phyloP scores from a whole-genome alignment of 208 protist species.

The Leishmania lainsoni region DNA sequence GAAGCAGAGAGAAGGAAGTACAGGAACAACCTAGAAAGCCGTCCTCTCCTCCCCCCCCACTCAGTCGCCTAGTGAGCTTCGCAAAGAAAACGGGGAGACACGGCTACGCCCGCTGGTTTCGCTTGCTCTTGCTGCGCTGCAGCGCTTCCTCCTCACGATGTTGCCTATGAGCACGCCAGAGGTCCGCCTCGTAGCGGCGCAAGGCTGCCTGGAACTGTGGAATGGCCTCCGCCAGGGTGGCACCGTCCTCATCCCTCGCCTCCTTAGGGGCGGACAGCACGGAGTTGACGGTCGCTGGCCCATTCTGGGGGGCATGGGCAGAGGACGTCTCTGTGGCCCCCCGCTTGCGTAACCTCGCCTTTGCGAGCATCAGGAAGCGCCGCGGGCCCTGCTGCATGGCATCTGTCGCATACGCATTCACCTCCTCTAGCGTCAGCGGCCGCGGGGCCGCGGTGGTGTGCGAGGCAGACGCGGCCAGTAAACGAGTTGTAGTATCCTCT shows the following conservation, averaged over 20 bases:
- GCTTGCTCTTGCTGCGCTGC: conserved; percentile 20
- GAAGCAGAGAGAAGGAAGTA: not conserved
- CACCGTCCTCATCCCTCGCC: conserved; percentile 13
- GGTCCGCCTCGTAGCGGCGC: conserved; percentile 61
- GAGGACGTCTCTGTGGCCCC: not conserved
- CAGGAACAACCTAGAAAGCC: not conserved
- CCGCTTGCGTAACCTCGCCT: conserved; percentile 3
- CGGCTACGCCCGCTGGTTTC: conserved; percentile 5
- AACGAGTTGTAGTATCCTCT: conserved; percentile 22
- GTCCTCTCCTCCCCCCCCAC: not conserved
- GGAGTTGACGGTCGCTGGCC: not conserved
- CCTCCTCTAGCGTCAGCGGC: conserved; percentile 36
- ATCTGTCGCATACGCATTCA: conserved; percentile 21
- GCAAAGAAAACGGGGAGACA: not conserved
- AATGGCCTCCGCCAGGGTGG: conserved; percentile 48
- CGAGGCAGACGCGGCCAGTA: conserved; percentile 7
- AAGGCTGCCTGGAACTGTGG: conserved; percentile 54
- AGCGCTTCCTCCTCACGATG: conserved; percentile 30
- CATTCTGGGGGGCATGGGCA: not conserved
- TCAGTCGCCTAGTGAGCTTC: not conserved
- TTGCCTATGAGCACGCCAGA: conserved; percentile 52
- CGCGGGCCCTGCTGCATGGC: conserved; percentile 12
- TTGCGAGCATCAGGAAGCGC: conserved; percentile 23
- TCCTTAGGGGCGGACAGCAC: not conserved
- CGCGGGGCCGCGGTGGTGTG: not conserved